Percentiles rank a stretch among this genome's conserved stretches.
Evolutionary conservation across 2,329 filamentous ascomycete genomes (phyloP).

Genomic region (Alternaria solani): DNA sequence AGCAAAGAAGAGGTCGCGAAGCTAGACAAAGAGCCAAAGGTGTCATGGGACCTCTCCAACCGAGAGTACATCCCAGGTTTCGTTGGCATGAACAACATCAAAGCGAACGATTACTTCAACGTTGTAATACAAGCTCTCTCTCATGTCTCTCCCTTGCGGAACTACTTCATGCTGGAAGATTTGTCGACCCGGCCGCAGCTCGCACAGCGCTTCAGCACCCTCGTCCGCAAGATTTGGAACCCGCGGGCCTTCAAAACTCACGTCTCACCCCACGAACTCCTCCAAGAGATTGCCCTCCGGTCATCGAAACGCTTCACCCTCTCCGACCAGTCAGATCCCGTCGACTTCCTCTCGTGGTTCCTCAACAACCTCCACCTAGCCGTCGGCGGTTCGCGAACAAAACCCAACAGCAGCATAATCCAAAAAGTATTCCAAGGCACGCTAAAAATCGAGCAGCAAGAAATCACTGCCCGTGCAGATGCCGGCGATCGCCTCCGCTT

Average conservation of each 20-base stretch:
- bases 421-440: constrained; percentile 94
- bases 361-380: constrained; percentile 93
- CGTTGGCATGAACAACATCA: constrained; percentile 99
- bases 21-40: constrained; percentile 72
- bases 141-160: constrained; percentile 87
- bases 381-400: constrained; percentile 87
- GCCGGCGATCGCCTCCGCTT: constrained; percentile 88
- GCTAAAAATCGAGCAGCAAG: constrained; percentile 90
- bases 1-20: constrained; percentile 79
- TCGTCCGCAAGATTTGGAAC: constrained; percentile 98
- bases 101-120: constrained; percentile 98
- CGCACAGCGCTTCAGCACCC: constrained; percentile 83
- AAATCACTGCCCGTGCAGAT: constrained; percentile 90
- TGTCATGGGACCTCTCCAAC: constrained; percentile 79
- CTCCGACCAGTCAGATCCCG: constrained; percentile 89
- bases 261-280: constrained; percentile 94
- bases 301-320: constrained; percentile 94
- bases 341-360: constrained; percentile 97
- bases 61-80: constrained; percentile 92
- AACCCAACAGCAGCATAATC: constrained; percentile 83
- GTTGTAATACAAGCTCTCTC: constrained; percentile 90
- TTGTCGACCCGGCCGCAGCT: constrained; percentile 79
- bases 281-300: constrained; percentile 90
- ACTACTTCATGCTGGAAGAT: constrained; percentile 89
- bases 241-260: constrained; percentile 94